phyloP scores from a whole-genome alignment of 768 basidiomycete genomes.

The Trametes maxima region DNA sequence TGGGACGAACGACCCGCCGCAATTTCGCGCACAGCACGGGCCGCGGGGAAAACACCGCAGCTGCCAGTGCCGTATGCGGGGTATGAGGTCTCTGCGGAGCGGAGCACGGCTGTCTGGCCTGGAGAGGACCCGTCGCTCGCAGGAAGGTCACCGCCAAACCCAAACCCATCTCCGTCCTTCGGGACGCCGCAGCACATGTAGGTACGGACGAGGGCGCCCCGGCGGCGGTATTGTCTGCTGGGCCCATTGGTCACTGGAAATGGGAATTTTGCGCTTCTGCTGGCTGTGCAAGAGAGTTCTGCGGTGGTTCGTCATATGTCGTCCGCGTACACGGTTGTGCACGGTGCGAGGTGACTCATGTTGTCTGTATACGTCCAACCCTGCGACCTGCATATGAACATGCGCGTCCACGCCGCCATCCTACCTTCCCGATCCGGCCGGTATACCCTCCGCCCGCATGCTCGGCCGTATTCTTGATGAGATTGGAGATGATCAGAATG shows the following conservation, averaged over 20 bases:
- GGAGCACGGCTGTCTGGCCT: slow-evolving; percentile 42
- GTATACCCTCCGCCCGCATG: background rate
- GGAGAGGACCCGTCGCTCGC: slow-evolving; percentile 8
- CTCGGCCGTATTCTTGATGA: slow-evolving; percentile 9
- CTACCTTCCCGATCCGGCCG: slow-evolving; percentile 12
- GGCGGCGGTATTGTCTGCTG: slow-evolving; percentile 8
- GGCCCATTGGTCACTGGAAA: slow-evolving; percentile 11
- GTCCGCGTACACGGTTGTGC: background rate
- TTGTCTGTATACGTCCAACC: slow-evolving; percentile 3
- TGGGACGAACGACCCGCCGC: slow-evolving; percentile 41
- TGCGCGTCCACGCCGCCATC: slow-evolving; percentile 1
- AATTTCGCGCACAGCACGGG: slow-evolving; percentile 26
- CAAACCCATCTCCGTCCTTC: slow-evolving; percentile 9
- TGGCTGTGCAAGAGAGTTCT: slow-evolving; percentile 15
- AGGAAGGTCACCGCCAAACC: slow-evolving; percentile 6
- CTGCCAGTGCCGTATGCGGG: slow-evolving; percentile 8
- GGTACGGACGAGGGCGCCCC: background rate
- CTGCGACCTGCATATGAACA: slow-evolving; percentile 5
- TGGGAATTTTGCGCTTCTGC: slow-evolving; percentile 11
- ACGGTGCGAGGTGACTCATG: slow-evolving; percentile 4
- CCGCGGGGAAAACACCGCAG: slow-evolving; percentile 11
- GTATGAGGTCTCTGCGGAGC: slow-evolving; percentile 46
- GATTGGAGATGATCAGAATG: slow-evolving; percentile 14
- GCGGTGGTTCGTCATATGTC: slow-evolving; percentile 16
- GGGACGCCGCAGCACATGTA: slow-evolving; percentile 22